These are phyloP conservation scores for Monilinia fructicola DNA, from an alignment of 2,329 filamentous ascomycete genomes.

Conservation along the genomic window DNA sequence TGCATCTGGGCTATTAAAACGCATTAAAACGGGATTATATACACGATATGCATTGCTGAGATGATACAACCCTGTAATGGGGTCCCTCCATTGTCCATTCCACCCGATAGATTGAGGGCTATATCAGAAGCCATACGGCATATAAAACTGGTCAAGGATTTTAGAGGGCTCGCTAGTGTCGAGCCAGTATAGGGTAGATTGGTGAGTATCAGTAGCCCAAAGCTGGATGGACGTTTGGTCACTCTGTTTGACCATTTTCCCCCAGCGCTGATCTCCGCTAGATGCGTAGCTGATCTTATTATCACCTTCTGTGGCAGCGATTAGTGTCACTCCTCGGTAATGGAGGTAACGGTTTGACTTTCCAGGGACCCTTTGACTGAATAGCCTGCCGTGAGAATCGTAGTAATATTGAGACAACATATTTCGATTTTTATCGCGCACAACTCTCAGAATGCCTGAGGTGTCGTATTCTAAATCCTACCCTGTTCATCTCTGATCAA, in stretches of 20 bases:
- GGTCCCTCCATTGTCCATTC: slow-evolving; percentile 1
- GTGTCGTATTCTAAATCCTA: not conserved
- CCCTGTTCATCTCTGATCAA: not conserved
- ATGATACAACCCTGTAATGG: slow-evolving; percentile 1
- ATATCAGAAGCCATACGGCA: not conserved
- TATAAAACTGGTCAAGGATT: not conserved
- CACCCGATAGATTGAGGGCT: not conserved
- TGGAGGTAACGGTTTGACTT: not conserved
- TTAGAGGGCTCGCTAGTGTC: not conserved
- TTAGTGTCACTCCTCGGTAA: not conserved
- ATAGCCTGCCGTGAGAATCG: not conserved
- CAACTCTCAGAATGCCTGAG: not conserved
- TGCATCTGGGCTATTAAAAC: not conserved
- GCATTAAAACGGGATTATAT: not conserved
- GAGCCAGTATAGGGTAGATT: not conserved
- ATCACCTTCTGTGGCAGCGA: not conserved
- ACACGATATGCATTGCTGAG: not conserved
- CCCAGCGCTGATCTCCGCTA: slow-evolving; percentile 5
- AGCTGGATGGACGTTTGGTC: not conserved
- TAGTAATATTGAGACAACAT: slow-evolving; percentile 1
- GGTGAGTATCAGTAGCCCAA: not conserved
- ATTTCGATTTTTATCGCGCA: not conserved
- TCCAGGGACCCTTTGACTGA: not conserved
- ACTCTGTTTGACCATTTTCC: not conserved
- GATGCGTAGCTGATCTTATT: not conserved